Conservation (phyloP, 345 rosid species). For the Brassica nigra region DNA sequence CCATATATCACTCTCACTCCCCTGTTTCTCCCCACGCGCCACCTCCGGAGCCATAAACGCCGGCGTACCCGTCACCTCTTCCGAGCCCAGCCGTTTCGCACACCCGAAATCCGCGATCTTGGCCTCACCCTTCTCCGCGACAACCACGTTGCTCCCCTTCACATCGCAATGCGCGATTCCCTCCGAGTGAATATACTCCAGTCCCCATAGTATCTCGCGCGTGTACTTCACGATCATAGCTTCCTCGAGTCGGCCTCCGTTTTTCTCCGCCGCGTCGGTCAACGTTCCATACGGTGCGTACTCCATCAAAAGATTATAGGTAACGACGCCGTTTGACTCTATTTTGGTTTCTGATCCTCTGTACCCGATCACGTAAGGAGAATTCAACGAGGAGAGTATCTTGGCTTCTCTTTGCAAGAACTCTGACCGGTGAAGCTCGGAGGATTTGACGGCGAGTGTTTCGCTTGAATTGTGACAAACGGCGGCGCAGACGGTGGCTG, state of each 20-base stretch:
- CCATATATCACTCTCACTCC: conserved; percentile 68
- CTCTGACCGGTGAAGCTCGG: conserved; percentile 48
- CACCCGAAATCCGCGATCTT: conserved; percentile 83
- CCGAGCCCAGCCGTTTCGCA: conserved; percentile 46
- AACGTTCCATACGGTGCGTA: conserved; percentile 69
- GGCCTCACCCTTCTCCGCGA: conserved; percentile 49
- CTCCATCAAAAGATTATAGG: conserved; percentile 68
- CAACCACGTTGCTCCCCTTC: conserved; percentile 65
- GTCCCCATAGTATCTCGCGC: conserved; percentile 51
- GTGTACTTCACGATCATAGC: conserved; percentile 46
- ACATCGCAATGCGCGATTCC: conserved; percentile 83
- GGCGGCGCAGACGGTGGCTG: conserved; percentile 73
- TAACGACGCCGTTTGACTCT: conserved; percentile 50
- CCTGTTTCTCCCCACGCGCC: conserved; percentile 79
- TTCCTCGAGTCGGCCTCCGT: conserved; percentile 54
- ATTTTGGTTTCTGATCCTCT: conserved; percentile 57
- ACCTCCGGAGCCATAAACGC: conserved; percentile 88
- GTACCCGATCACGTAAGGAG: conserved; percentile 66
- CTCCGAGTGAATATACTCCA: conserved; percentile 54
- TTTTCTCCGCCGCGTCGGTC: conserved; percentile 41
- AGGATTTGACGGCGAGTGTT: conserved; percentile 65
- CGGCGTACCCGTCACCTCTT: conserved; percentile 59
- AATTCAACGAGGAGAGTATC: conserved; percentile 52
- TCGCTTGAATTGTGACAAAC: conserved; percentile 42
- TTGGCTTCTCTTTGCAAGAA: conserved; percentile 58